phyloP scores from a whole-genome alignment of 148 eudicot species.

The Rhododendron mucronatum region DNA sequence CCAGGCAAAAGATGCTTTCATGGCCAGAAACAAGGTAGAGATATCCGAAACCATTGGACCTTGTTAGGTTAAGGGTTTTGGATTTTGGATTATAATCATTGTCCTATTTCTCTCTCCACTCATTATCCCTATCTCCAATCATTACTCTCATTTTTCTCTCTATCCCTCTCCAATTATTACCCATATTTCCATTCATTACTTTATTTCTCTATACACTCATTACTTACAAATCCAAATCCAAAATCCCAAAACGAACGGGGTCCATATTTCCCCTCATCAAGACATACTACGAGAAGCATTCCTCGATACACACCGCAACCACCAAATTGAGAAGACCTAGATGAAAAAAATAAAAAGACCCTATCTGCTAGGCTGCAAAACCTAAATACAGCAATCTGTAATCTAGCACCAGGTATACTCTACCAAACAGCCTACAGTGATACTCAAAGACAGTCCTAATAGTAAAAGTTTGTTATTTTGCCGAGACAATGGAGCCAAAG shows the following conservation, averaged over 20 bases:
- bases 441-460: background rate
- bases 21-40: background rate
- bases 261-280: background rate
- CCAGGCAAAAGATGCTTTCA: background rate
- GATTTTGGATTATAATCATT: too few relatives aligned
- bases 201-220: too few relatives aligned
- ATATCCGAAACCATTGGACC: background rate
- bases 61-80: too few relatives aligned
- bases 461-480: background rate
- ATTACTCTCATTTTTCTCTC: too few relatives aligned
- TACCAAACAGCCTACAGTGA: background rate
- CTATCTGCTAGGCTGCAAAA: constrained; percentile 7
- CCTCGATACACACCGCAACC: background rate
- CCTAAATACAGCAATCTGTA: constrained; percentile 10
- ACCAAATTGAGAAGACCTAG: background rate
- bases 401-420: constrained; percentile 7
- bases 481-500: background rate
- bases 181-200: too few relatives aligned
- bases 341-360: background rate
- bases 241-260: too few relatives aligned
- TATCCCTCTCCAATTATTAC: too few relatives aligned
- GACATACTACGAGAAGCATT: background rate
- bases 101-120: too few relatives aligned
- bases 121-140: too few relatives aligned
- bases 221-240: too few relatives aligned